A percentile compares a stretch with the other conserved stretches of the same genome.
phyloP scores from a whole-genome alignment of 2,329 filamentous ascomycete species.

The Cladosporium halotolerans region DNA sequence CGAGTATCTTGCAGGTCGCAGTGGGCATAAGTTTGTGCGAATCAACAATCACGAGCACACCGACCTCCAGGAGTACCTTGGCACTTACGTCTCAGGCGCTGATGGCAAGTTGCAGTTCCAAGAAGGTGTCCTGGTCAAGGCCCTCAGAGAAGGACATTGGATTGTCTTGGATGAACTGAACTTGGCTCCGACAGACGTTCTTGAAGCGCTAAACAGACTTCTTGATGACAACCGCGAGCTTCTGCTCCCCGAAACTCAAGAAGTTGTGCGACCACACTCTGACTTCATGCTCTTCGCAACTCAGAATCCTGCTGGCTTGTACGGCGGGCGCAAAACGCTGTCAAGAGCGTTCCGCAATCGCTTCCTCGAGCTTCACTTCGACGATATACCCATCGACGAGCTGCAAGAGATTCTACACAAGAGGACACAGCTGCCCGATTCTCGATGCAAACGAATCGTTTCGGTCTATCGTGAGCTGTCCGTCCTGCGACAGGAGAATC shows the following conservation, averaged over 20 bases:
- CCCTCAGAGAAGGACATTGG: constrained; percentile 90
- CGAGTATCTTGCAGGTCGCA: constrained; percentile 92
- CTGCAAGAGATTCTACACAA: constrained; percentile 85
- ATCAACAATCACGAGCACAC: constrained; percentile 99
- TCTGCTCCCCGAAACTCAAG: constrained; percentile 92
- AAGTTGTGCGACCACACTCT: constrained; percentile 82
- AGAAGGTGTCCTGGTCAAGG: constrained; percentile 88
- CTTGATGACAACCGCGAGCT: constrained; percentile 95
- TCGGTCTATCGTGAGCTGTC: constrained; percentile 91
- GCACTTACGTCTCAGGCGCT: constrained; percentile 80
- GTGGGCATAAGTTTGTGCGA: constrained; percentile 91
- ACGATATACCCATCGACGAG: constrained; percentile 94
- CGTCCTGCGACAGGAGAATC: constrained; percentile 76
- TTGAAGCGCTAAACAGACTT: constrained; percentile 91
- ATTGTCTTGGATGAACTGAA: constrained; percentile 98
- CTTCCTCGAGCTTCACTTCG: constrained; percentile 94
- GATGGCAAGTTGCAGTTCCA: constrained; percentile 86
- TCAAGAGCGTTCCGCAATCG: constrained; percentile 94
- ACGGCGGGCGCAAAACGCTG: constrained; percentile 87
- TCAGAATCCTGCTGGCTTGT: constrained; percentile 91
- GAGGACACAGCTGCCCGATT: constrained; percentile 80
- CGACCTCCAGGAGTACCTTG: constrained; percentile 94
- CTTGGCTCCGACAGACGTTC: constrained; percentile 88
- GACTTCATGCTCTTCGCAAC: constrained; percentile 98
- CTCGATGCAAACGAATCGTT: constrained; percentile 86